A percentile compares a stretch with the other conserved stretches of the same genome.
phyloP scores from a whole-genome alignment of 352 stramenopile genomes.

The Phytophthora sp. region DNA sequence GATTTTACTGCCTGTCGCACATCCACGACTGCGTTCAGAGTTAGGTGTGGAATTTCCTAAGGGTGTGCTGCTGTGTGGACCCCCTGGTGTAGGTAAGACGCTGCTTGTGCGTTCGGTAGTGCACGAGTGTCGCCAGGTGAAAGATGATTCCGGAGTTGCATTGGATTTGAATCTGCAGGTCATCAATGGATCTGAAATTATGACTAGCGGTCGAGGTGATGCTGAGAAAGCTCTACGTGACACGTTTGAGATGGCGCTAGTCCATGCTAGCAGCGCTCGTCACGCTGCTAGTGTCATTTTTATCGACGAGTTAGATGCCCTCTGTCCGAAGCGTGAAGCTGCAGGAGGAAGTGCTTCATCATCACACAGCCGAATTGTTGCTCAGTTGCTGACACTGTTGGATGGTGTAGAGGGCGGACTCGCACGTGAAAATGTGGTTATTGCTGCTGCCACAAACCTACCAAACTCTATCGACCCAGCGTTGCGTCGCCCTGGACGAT shows the following conservation, averaged over 20 bases:
- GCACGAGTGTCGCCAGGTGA: slow-evolving; percentile 53
- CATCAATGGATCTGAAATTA: slow-evolving; percentile 85
- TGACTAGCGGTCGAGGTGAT: slow-evolving; percentile 76
- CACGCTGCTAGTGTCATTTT: slow-evolving; percentile 86
- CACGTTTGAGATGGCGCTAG: slow-evolving; percentile 58
- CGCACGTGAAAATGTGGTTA: slow-evolving; percentile 86
- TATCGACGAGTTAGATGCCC: slow-evolving; percentile 96
- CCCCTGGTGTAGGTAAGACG: slow-evolving; percentile 84
- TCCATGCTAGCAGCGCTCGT: slow-evolving; percentile 35
- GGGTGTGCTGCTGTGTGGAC: slow-evolving; percentile 73
- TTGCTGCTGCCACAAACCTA: slow-evolving; percentile 95
- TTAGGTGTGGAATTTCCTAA: slow-evolving; percentile 76
- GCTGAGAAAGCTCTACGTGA: slow-evolving; percentile 65
- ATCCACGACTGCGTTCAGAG: slow-evolving; percentile 38
- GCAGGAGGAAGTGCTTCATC: slow-evolving; percentile 37
- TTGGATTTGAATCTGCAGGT: slow-evolving; percentile 61
- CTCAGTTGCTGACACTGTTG: slow-evolving; percentile 95
- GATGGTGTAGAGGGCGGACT: slow-evolving; percentile 85
- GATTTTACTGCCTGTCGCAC: slow-evolving; percentile 64
- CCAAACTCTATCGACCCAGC: slow-evolving; percentile 92
- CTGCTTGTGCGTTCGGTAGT: slow-evolving; percentile 77
- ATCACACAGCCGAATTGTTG: slow-evolving; percentile 87
- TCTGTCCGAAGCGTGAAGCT: slow-evolving; percentile 92
- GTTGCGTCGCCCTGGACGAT: slow-evolving; percentile 76
- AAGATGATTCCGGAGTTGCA: slow-evolving; percentile 26